Percentiles rank a stretch among this genome's conserved stretches.
These are phyloP conservation scores for Xanthoparmelia taractica DNA, from an alignment of 495 filamentous ascomycete species.

Conservation along the genomic window DNA sequence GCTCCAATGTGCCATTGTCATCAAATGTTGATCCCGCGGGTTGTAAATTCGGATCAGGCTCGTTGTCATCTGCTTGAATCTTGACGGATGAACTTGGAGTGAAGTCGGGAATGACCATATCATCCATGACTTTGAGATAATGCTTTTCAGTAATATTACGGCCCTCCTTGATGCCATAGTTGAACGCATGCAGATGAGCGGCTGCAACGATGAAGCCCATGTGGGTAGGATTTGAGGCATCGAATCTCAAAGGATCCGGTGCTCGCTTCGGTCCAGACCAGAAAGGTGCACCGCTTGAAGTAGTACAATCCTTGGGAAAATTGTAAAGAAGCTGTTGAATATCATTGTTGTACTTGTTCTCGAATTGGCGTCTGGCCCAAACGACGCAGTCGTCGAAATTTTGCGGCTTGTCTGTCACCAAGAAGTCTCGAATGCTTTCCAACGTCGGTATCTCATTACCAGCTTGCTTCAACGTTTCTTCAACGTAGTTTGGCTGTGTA, in stretches of 20 bases:
- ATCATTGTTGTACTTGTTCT: slow-evolving; percentile 93
- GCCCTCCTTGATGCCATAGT: slow-evolving; percentile 88
- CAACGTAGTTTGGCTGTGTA: slow-evolving; percentile 83
- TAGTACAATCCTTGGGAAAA: slow-evolving; percentile 89
- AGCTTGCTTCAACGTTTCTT: slow-evolving; percentile 80
- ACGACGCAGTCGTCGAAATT: slow-evolving; percentile 92
- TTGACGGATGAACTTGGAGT: slow-evolving; percentile 84
- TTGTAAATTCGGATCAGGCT: slow-evolving; percentile 83
- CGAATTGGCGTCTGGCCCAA: slow-evolving; percentile 90
- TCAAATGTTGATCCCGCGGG: slow-evolving; percentile 46
- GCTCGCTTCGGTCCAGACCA: slow-evolving; percentile 99
- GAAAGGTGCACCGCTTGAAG: slow-evolving; percentile 82
- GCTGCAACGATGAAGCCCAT: slow-evolving; percentile 78
- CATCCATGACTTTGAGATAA: slow-evolving; percentile 69
- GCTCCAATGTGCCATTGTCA: slow-evolving; percentile 64
- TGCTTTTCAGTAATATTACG: slow-evolving; percentile 56
- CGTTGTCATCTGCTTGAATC: slow-evolving; percentile 93
- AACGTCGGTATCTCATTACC: slow-evolving; percentile 95
- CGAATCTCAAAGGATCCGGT: slow-evolving; percentile 84
- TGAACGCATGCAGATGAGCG: slow-evolving; percentile 93
- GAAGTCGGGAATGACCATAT: slow-evolving; percentile 96
- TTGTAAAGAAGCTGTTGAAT: slow-evolving; percentile 96
- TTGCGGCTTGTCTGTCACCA: slow-evolving; percentile 88
- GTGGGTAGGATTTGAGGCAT: slow-evolving; percentile 73
- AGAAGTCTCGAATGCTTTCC: slow-evolving; percentile 78